Evolutionary conservation across 2,329 filamentous ascomycete genomes (phyloP), one percentile per base, ranked within the genome.

Genomic region (Microcera coccophila): DNA sequence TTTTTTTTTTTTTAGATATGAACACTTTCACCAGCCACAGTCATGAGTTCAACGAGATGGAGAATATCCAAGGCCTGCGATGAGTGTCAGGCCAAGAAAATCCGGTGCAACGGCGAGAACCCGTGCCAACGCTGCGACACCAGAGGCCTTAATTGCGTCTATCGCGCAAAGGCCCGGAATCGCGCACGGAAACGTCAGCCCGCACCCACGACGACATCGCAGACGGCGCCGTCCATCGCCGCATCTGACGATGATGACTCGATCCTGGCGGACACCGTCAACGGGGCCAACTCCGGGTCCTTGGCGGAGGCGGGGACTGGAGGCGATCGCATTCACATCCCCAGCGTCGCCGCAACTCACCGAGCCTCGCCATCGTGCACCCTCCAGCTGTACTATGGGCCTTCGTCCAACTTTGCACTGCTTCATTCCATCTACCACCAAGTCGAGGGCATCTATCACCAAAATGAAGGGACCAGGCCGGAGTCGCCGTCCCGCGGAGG

Each of bases 341-440:
- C 54, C 39, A 72, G 70, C 42, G 70, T 73, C n/a, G 68, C 69
- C 3, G 70, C 70, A 16, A 72, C 68, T 8, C 70, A 73, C 48
- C 64, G 67, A 52, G 62, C 68, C 19, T 70, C 69, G 2, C 65
- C 70, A 1, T 71, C 67, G 16, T 69, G 67, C 43, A 57, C 63
- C 26, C 61, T 72, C 14, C 68, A 73, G 46, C 57, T 73, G 1
- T 73, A 72, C 50, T 73, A 73, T 54, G 70, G 70, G 0, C 66
- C 70, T 1, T 70, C 70, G 0, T 72, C 70, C 1, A 70, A 73
- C 47, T 73, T 73, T 22, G 62, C 69, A 1, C 61, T 73, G 1
- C 65, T 64, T 33, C 54, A 62, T 20, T 59, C 57, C 1, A 62
- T 62, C 18, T 61, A 62, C 24, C 57, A 62, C 28, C 60, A 63